Conservation (phyloP, 2,329 filamentous ascomycete genomes). For the Parascedosporium putredinis region DNA sequence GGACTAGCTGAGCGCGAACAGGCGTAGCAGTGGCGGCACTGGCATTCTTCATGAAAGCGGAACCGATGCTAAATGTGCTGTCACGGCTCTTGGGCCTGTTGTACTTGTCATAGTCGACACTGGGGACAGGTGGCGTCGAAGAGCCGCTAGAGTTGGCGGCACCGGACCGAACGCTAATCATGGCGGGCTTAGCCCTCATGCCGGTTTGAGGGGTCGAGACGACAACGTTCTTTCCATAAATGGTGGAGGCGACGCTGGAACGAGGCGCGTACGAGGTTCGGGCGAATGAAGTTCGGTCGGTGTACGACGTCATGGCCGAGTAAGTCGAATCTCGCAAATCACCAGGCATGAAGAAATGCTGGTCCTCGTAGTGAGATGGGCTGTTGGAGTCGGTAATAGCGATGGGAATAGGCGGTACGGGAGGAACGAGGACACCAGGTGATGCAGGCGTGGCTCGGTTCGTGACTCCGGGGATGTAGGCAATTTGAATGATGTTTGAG, state of each 20-base stretch:
- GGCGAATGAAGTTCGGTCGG: conserved; percentile 52
- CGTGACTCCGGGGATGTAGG: conserved; percentile 94
- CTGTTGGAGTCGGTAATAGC: conserved; percentile 40
- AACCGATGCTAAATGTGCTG: conserved; percentile 56
- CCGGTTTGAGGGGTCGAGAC: conserved; percentile 76
- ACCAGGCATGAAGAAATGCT: conserved; percentile 87
- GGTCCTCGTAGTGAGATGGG: conserved; percentile 55
- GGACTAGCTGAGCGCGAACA: conserved; percentile 48
- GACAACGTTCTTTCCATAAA: conserved; percentile 85
- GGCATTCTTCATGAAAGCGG: conserved; percentile 57
- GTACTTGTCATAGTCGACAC: conserved; percentile 56
- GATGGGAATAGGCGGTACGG: conserved; percentile 82
- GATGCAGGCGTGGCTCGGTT: conserved; percentile 83
- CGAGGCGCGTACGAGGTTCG: conserved; percentile 48
- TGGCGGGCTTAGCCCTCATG: conserved; percentile 77
- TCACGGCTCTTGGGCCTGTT: conserved; percentile 40
- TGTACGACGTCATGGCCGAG: conserved; percentile 59
- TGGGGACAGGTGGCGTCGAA: conserved; percentile 60
- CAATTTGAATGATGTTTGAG: conserved; percentile 98
- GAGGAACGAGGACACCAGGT: conserved; percentile 71
- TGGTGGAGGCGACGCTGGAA: conserved; percentile 79
- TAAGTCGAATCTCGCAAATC: conserved; percentile 88
- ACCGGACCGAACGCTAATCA: conserved; percentile 81
- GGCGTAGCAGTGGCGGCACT: conserved; percentile 46
- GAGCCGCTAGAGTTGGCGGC: conserved; percentile 41